Conservation (phyloP, 2,329 filamentous ascomycete genomes). For the Epichloe sp. region DNA sequence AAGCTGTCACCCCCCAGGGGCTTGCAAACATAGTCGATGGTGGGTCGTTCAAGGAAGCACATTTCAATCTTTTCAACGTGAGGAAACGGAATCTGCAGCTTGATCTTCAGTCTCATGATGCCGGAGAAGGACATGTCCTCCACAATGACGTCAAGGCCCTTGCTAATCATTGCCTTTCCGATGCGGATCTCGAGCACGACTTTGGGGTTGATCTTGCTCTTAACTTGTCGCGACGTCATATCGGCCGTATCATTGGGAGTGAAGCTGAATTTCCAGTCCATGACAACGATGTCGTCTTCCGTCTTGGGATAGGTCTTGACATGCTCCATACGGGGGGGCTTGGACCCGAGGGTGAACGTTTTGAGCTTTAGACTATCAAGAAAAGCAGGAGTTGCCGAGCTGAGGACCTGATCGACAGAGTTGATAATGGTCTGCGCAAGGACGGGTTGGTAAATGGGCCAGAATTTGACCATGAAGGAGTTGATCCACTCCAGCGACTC, state of each 20-base stretch:
- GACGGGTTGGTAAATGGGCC: constrained; percentile 95
- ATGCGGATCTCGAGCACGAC: constrained; percentile 88
- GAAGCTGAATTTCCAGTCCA: constrained; percentile 99
- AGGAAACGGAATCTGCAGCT: constrained; percentile 90
- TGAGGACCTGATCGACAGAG: constrained; percentile 91
- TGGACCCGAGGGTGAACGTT: constrained; percentile 85
- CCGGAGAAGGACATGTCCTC: constrained; percentile 96
- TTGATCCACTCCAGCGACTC: constrained; percentile 99
- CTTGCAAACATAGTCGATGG: constrained; percentile 95
- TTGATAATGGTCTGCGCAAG: constrained; percentile 84
- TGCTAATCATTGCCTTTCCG: constrained; percentile 93
- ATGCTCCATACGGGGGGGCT: constrained; percentile 90
- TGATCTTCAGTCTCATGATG: constrained; percentile 93
- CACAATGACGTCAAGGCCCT: constrained; percentile 92
- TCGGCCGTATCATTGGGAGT: constrained; percentile 89
- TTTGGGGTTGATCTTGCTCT: constrained; percentile 95
- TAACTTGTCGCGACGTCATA: constrained; percentile 78
- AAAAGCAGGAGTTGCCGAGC: constrained; percentile 80
- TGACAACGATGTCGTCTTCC: constrained; percentile 88
- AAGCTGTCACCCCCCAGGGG: constrained; percentile 94
- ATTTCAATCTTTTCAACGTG: constrained; percentile 92
- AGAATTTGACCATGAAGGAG: constrained; percentile 96
- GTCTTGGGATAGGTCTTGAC: constrained; percentile 97
- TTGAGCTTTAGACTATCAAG: constrained; percentile 88
- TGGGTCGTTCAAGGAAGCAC: constrained; percentile 80